These are phyloP conservation scores for Sutorius eximius DNA, from an alignment of 1,284 basidiomycete species.

Conservation along the genomic window DNA sequence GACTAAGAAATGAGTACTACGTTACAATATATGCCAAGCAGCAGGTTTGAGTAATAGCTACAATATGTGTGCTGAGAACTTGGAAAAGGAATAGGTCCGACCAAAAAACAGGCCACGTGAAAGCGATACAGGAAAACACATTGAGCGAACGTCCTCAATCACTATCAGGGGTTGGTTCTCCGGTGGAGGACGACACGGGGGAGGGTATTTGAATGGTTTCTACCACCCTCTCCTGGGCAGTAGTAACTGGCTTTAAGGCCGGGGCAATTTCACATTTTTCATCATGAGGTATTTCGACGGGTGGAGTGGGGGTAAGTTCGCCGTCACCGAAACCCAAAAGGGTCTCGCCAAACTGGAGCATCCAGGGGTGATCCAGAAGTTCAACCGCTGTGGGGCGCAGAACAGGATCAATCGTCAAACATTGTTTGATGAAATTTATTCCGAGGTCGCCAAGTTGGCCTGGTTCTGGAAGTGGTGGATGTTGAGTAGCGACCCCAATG, in stretches of 20 bases:
- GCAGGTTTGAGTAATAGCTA: conserved; percentile 18
- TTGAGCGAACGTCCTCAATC: conserved; percentile 18
- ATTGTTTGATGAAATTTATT: conserved; percentile 93
- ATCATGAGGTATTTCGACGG: conserved; percentile 46
- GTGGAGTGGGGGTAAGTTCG: conserved; percentile 54
- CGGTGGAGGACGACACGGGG: conserved; percentile 38
- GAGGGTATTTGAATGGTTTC: conserved; percentile 49
- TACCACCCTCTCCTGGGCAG: conserved; percentile 59
- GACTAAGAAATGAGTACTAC: conserved; percentile 6
- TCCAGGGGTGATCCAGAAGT: conserved; percentile 90
- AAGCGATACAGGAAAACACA: background rate
- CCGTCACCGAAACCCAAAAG: conserved; percentile 66
- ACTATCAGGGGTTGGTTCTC: conserved; percentile 31
- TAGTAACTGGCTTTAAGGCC: conserved; percentile 57
- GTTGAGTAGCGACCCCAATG: conserved; percentile 95
- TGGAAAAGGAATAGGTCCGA: conserved; percentile 1
- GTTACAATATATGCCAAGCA: conserved; percentile 17
- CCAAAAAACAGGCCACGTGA: background rate
- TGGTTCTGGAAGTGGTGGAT: conserved; percentile 92
- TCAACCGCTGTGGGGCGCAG: conserved; percentile 84
- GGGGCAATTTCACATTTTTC: conserved; percentile 50
- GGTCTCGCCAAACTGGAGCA: conserved; percentile 75
- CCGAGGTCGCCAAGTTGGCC: conserved; percentile 88
- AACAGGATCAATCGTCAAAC: conserved; percentile 87
- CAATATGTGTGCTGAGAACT: conserved; percentile 14